These are phyloP conservation scores for Alternaria arbusti DNA, from an alignment of 2,329 filamentous ascomycete species.

Conservation along the genomic window DNA sequence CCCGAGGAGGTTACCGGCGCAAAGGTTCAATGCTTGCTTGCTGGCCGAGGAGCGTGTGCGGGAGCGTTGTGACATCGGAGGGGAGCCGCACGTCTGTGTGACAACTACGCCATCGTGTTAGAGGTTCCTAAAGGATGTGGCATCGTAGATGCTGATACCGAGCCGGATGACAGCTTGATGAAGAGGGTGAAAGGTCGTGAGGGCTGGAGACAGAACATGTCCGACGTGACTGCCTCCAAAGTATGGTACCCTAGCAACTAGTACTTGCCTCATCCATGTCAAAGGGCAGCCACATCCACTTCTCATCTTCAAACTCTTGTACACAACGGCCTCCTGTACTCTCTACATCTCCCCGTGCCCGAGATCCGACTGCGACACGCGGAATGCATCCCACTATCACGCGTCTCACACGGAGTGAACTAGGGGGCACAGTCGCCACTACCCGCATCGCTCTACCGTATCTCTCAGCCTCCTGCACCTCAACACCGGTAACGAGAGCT, in stretches of 20 bases:
- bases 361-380: background rate
- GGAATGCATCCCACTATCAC: background rate
- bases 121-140: background rate
- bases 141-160: background rate
- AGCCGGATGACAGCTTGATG: slow-evolving; percentile 5
- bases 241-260: slow-evolving; percentile 32
- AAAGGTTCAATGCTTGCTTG: background rate
- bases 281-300: slow-evolving; percentile 16
- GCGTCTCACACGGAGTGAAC: background rate
- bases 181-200: slow-evolving; percentile 5
- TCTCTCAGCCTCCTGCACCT: background rate
- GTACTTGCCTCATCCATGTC: slow-evolving; percentile 26
- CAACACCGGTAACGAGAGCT: background rate
- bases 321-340: background rate
- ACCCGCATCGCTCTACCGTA: background rate
- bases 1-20: background rate
- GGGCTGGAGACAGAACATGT: slow-evolving; percentile 6
- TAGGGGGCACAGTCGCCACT: slow-evolving; percentile 1
- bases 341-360: background rate
- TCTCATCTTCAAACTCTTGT: slow-evolving; percentile 7
- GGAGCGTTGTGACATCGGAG: background rate
- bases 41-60: background rate
- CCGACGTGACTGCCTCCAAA: slow-evolving; percentile 17
- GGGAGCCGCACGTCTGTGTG: background rate
- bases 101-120: background rate